phyloP scores from a whole-genome alignment of 495 filamentous ascomycete species.

The Chlorociboria aeruginascens region DNA sequence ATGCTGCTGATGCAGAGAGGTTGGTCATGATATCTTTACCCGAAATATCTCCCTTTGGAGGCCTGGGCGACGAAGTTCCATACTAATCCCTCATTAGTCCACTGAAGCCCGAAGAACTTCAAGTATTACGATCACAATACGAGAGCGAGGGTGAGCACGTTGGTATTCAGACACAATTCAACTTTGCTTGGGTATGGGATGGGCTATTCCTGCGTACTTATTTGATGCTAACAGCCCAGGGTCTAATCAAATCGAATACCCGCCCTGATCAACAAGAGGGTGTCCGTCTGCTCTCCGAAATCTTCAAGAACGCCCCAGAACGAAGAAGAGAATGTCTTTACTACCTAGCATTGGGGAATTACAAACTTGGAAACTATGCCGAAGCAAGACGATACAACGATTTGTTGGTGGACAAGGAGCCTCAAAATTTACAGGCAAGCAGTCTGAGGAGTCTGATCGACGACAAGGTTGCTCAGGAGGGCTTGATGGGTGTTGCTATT shows the following conservation, averaged over 20 bases:
- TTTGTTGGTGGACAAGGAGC: constrained; percentile 76
- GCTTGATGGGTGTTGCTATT: constrained; percentile 90
- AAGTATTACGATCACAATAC: constrained; percentile 84
- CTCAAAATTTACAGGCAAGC: constrained; percentile 74
- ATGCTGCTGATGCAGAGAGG: constrained; percentile 97
- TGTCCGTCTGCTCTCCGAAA: constrained; percentile 87
- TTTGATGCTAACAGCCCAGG: constrained; percentile 36
- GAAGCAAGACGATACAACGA: constrained; percentile 94
- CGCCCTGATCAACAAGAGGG: constrained; percentile 89
- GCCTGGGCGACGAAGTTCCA: background rate
- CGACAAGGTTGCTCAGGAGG: constrained; percentile 91
- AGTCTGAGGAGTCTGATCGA: constrained; percentile 81
- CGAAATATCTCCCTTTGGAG: background rate
- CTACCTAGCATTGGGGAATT: constrained; percentile 93
- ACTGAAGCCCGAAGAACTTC: constrained; percentile 77
- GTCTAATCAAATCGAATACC: constrained; percentile 80
- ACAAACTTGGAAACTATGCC: constrained; percentile 93
- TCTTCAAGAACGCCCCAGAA: constrained; percentile 85
- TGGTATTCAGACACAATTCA: constrained; percentile 97
- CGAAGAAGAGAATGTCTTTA: constrained; percentile 94
- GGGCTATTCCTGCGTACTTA: background rate
- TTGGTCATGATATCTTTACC: constrained; percentile 26
- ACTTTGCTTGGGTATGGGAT: constrained; percentile 82
- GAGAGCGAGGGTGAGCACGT: constrained; percentile 95
- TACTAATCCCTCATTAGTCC: constrained; percentile 33